Base-by-base conservation (phyloP, 148 eudicot species). In the Limonium bicolor region DNA sequence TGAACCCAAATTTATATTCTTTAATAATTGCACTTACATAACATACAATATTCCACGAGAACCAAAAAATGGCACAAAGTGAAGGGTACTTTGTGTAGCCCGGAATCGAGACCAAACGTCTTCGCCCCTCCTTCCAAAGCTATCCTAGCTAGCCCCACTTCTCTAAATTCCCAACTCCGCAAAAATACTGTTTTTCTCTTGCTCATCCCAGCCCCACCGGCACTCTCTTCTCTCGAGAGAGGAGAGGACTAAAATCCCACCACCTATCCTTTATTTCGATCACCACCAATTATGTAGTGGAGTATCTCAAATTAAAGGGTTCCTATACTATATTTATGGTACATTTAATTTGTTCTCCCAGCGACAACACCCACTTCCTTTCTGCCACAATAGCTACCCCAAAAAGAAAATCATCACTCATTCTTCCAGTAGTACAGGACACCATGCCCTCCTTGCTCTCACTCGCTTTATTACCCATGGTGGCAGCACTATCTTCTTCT, bases 81-180 rank as follows among this genome's bases (percentile, higher is more conserved):
- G 60, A 61, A 62, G 52, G 59, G 40, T 56, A 60, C 46, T 52
- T 38, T 27, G 8, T 80, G 93, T 75, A 66, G 54, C 58, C 76
- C 61, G 22, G 64, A 58, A 55, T 51, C 10, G 56, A 61, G 93
- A 82, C 93, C 68, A 74, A 54, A 46, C 62, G 71, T 77, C 93
- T 66, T n/a, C n/a, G n/a, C n/a, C n/a, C n/a, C n/a, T n/a, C n/a
- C n/a, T n/a, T n/a, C n/a, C n/a, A n/a, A n/a, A n/a, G n/a, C n/a
- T n/a, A n/a, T n/a, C n/a, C n/a, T n/a, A n/a, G n/a, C n/a, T n/a
- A n/a, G n/a, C n/a, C n/a, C 53, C 69, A 15, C 36, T 61, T 76
- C 69, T 54, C 76, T 63, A 29, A 26, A 60, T 72, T 55, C 82
- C 26, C 69, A 58, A 70, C 42, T 44, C 51, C 50, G 20, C 41